Evolutionary conservation across 441 rosid species (phyloP).

Genomic region (Populus tomentosa): DNA sequence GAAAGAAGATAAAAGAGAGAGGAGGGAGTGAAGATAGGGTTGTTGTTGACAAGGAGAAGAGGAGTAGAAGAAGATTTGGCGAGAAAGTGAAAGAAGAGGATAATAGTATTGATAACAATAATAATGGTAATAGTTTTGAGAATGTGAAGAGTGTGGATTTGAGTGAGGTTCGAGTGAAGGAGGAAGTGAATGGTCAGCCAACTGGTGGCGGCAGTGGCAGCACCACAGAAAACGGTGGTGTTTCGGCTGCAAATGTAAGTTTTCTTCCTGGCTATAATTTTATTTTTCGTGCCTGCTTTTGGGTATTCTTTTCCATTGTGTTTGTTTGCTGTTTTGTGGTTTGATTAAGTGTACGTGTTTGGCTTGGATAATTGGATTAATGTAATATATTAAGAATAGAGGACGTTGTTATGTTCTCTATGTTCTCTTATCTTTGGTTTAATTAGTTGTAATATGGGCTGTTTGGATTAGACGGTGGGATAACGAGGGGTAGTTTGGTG

Average conservation of each 20-base stretch:
- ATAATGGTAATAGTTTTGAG: background rate
- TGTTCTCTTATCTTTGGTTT: background rate
- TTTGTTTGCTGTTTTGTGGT: background rate
- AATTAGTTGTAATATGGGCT: background rate
- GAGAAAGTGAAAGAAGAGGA: constrained; percentile 46
- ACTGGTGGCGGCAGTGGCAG: constrained; percentile 8
- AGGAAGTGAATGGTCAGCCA: constrained; percentile 27
- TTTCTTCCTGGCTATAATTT: background rate
- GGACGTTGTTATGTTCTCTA: background rate
- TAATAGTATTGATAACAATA: background rate
- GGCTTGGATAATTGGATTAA: background rate
- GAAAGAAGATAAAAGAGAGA: constrained; percentile 56
- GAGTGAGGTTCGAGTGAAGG: constrained; percentile 28
- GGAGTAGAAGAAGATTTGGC: constrained; percentile 52
- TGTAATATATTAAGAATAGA: background rate
- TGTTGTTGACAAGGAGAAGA: constrained; percentile 36
- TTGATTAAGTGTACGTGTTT: background rate
- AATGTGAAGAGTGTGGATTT: constrained; percentile 12
- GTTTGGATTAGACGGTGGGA: background rate
- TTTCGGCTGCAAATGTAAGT: constrained; percentile 49
- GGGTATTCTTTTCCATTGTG: background rate
- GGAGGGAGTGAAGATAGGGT: constrained; percentile 44
- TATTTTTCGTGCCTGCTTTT: background rate
- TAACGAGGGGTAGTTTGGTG: background rate
- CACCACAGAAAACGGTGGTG: constrained; percentile 21